Conservation (phyloP, 2,329 filamentous ascomycete species). For the Sarocladium strictum region DNA sequence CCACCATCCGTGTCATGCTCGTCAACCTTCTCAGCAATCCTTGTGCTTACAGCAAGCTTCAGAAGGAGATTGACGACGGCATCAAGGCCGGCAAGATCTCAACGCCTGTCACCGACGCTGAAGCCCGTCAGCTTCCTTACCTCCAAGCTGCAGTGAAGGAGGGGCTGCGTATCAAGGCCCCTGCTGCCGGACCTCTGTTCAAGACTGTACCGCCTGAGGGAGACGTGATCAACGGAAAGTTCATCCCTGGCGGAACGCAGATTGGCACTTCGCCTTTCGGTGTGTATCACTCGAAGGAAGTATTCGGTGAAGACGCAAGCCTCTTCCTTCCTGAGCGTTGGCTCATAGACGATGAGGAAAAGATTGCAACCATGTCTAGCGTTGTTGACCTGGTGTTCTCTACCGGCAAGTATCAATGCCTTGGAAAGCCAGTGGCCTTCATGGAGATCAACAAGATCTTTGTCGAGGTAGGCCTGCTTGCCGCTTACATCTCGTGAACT, state of each 20-base stretch:
- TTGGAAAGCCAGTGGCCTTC: constrained; percentile 37
- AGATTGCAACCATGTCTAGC: constrained; percentile 27
- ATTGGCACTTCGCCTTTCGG: constrained; percentile 37
- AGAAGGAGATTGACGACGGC: constrained; percentile 17
- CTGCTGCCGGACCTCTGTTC: constrained; percentile 29
- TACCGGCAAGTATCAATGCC: constrained; percentile 34
- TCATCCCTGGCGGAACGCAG: constrained; percentile 39
- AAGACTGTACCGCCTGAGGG: constrained; percentile 20
- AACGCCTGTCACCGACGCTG: constrained; percentile 32
- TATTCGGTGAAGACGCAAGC: constrained; percentile 33
- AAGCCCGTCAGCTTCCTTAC: constrained; percentile 33
- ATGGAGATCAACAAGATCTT: constrained; percentile 38
- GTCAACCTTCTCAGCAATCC: constrained; percentile 47
- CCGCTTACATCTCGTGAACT: background rate
- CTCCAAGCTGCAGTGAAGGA: constrained; percentile 46
- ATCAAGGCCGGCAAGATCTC: constrained; percentile 19
- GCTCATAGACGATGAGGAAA: constrained; percentile 31
- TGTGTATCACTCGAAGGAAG: constrained; percentile 29
- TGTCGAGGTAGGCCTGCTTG: constrained; percentile 30
- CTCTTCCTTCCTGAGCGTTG: constrained; percentile 44
- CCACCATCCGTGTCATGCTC: constrained; percentile 45
- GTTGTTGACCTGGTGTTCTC: constrained; percentile 39
- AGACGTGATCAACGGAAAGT: constrained; percentile 35
- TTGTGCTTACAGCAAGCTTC: constrained; percentile 37
- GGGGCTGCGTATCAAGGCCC: constrained; percentile 31